A percentile compares a stretch with the other conserved stretches of the same genome.
Evolutionary conservation across 75 land plant genomes (phyloP).

Genomic region (Chamaecyparis obtusa): DNA sequence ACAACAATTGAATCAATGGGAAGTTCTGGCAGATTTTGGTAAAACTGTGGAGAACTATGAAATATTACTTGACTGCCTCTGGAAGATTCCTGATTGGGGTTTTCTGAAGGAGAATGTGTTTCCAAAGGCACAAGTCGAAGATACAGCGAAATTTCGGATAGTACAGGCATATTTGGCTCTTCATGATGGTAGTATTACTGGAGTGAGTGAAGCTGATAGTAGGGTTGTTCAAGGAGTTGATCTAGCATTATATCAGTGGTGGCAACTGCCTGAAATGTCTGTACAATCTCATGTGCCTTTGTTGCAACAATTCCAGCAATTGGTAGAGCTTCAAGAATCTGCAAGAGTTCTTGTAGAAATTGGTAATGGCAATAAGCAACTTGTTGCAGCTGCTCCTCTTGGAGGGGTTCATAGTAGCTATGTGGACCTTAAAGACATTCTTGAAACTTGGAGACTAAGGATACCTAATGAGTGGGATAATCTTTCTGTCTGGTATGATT

Average conservation of each 20-base stretch:
- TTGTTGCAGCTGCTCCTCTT: conserved; percentile 52
- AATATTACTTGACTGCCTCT: conserved; percentile 77
- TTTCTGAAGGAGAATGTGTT: conserved; percentile 85
- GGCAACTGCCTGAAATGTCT: conserved; percentile 99
- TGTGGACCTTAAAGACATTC: conserved; percentile 92
- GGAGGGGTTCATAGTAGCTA: conserved; percentile 63
- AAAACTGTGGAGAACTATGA: conserved; percentile 93
- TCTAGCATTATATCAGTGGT: conserved; percentile 94
- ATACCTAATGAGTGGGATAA: conserved; percentile 99
- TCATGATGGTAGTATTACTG: conserved; percentile 67
- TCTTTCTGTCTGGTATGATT: conserved; percentile 95
- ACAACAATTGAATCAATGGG: conserved; percentile 94
- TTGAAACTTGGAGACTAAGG: conserved; percentile 97
- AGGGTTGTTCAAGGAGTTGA: conserved; percentile 89
- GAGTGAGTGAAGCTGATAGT: conserved; percentile 86
- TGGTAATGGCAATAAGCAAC: conserved; percentile 85
- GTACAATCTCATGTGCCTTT: conserved; percentile 87
- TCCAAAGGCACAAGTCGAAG: conserved; percentile 97
- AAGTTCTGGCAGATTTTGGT: conserved; percentile 86
- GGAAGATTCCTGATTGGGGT: conserved; percentile 93
- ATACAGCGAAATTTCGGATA: conserved; percentile 81
- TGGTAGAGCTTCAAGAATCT: conserved; percentile 98
- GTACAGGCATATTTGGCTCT: conserved; percentile 89
- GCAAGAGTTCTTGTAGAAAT: conserved; percentile 84
- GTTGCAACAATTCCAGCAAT: conserved; percentile 97